Evolutionary conservation across 305 asterid species (phyloP).

Genomic region (Salvia sclarea): DNA sequence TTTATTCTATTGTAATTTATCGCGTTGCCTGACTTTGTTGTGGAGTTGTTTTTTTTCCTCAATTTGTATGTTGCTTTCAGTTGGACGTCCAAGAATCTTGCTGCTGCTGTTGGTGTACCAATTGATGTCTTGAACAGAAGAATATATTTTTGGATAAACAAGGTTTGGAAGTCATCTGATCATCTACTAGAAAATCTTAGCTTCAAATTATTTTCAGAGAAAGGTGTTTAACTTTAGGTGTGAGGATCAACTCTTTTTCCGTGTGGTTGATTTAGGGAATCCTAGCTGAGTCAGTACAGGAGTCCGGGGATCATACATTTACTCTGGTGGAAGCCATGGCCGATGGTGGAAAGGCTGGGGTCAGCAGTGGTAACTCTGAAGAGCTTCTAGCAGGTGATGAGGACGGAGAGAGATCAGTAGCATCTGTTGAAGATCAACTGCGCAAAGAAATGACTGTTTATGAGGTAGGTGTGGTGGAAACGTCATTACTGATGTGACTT

Average conservation of each 20-base stretch:
- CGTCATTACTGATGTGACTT: background rate
- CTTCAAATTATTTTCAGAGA: background rate
- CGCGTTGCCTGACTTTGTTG: conserved; percentile 25
- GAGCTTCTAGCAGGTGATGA: conserved; percentile 83
- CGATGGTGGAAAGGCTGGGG: conserved; percentile 66
- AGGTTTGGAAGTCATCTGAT: conserved; percentile 47
- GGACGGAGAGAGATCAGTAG: conserved; percentile 78
- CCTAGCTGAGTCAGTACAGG: conserved; percentile 64
- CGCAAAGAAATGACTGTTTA: conserved; percentile 92
- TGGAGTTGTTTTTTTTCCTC: background rate
- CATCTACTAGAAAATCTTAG: conserved; percentile 15
- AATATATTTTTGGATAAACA: conserved; percentile 90
- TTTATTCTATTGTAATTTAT: conserved; percentile 7
- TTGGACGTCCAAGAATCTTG: conserved; percentile 87
- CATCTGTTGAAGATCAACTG: conserved; percentile 90
- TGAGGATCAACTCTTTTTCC: conserved; percentile 24
- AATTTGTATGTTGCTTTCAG: conserved; percentile 43
- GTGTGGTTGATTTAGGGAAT: conserved; percentile 64
- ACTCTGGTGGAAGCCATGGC: conserved; percentile 68
- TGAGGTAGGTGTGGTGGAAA: conserved; percentile 55
- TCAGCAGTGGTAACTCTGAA: conserved; percentile 56
- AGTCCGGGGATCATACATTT: conserved; percentile 55
- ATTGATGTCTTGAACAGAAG: conserved; percentile 76
- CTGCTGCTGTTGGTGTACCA: conserved; percentile 83
- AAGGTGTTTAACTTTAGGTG: background rate